Conservation (phyloP, 106 monocot species). For the Allium sativum region DNA sequence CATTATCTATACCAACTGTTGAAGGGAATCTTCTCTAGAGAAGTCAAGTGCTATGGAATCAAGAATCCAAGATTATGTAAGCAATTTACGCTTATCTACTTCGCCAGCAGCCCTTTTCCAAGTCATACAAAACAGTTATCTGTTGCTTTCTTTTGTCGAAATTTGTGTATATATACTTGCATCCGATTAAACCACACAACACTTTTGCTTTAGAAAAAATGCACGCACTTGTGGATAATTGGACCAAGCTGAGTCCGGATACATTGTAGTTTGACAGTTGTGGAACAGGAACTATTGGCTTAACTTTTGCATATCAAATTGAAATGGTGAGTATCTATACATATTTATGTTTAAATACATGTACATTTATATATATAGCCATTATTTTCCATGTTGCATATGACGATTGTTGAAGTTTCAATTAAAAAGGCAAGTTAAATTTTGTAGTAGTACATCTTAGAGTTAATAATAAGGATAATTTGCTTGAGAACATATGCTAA, state of each 20-base stretch:
- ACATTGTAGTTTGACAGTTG: conserved; percentile 94
- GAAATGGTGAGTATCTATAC: conserved; percentile 59
- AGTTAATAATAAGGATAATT: too few relatives aligned
- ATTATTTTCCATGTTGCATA: too few relatives aligned
- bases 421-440: too few relatives aligned
- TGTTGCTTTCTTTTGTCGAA: background rate
- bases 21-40: conserved; percentile 13
- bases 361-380: too few relatives aligned
- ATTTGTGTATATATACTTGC: conserved; percentile 1
- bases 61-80: conserved; percentile 85
- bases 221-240: conserved; percentile 85
- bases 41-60: conserved; percentile 16
- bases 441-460: too few relatives aligned
- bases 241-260: conserved; percentile 60
- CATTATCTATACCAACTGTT: conserved; percentile 32
- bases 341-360: too few relatives aligned
- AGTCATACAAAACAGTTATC: conserved; percentile 23
- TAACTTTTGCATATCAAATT: conserved; percentile 79
- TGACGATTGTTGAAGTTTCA: too few relatives aligned
- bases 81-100: conserved; percentile 74
- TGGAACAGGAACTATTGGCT: conserved; percentile 94
- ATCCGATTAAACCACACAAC: conserved; percentile 33
- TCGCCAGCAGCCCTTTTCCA: conserved; percentile 98
- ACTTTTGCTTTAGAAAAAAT: conserved; percentile 95
- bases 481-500: too few relatives aligned